Evolutionary conservation across 2,329 filamentous ascomycete genomes (phyloP).

Genomic region (Curvularia sp.): DNA sequence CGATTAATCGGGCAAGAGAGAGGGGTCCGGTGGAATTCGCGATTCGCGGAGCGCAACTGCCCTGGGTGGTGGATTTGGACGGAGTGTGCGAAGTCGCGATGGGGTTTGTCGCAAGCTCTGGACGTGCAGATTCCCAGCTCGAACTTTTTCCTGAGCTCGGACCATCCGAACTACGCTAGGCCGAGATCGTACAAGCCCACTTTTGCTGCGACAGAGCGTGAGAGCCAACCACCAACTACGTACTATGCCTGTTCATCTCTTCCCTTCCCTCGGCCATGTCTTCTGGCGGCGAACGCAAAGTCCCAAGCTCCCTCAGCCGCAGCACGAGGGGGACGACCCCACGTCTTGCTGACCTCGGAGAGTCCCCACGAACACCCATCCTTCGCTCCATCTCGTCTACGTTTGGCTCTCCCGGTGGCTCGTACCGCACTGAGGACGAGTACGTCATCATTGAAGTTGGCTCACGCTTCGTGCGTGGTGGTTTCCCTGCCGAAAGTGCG

Average conservation of each 20-base stretch:
- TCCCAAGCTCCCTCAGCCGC: slow-evolving; percentile 38
- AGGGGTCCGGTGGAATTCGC: slow-evolving; percentile 15
- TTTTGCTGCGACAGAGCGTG: not conserved
- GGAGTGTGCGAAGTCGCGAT: slow-evolving; percentile 28
- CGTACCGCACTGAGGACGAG: slow-evolving; percentile 72
- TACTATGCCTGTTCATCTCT: not conserved
- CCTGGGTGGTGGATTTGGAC: slow-evolving; percentile 20
- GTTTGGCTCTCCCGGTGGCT: slow-evolving; percentile 64
- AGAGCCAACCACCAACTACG: slow-evolving; percentile 1
- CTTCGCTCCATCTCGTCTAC: slow-evolving; percentile 65
- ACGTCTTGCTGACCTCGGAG: slow-evolving; percentile 46
- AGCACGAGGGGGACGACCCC: slow-evolving; percentile 41
- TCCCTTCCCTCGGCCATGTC: slow-evolving; percentile 10
- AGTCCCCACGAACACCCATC: slow-evolving; percentile 55
- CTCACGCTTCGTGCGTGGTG: slow-evolving; percentile 76
- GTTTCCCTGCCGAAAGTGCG: slow-evolving; percentile 82
- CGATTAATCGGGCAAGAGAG: slow-evolving; percentile 5
- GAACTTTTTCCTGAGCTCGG: slow-evolving; percentile 22
- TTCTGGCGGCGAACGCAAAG: slow-evolving; percentile 44
- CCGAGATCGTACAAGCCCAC: slow-evolving; percentile 7
- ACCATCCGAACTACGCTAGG: slow-evolving; percentile 5
- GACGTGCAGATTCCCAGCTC: slow-evolving; percentile 16
- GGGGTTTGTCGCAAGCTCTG: slow-evolving; percentile 25
- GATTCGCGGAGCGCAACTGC: slow-evolving; percentile 17
- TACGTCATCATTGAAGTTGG: slow-evolving; percentile 86